Evolutionary conservation across 2,329 filamentous ascomycete species (phyloP), one percentile per base, ranked within the genome.

Genomic region (Rhynchosporium agropyri): DNA sequence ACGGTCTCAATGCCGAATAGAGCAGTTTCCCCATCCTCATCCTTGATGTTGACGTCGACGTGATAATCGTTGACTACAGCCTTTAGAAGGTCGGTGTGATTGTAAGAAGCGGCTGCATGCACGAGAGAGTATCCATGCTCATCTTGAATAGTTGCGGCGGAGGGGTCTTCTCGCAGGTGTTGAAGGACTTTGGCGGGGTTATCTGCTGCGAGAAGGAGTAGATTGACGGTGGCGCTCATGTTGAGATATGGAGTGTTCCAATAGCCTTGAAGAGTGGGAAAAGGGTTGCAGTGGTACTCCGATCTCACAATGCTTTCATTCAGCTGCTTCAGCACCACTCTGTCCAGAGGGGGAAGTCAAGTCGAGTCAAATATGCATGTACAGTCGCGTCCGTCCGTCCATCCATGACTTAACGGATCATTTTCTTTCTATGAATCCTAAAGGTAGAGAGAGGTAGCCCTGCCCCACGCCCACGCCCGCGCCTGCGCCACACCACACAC

Each of bases 11-110:
- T 87, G n/a, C 92, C 91, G 73, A 97, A 99, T 4, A 99, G 81
- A n/a, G 94, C 90, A 1, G 94, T 97, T 78, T 99, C 95, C 62
- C 88, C 85, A 75, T 99, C 95, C 75, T 97, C 91, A 74, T 99
- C 95, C 68, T 84, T 85, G 58, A 97, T 80, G 74, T 97, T 89
- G 54, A 92, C 84, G 64, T 93, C 81, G 29, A 94, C 93, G 12
- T 86, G 78, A 77, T 93, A 91, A 40, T 94, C 90, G 53, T 81
- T 81, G 33, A 97, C 81, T 5, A 99, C 83, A 0, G 85, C 77
- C 64, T 90, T 88, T 15, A 97, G 83, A 15, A 99, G 86, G 61
- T 90, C 85, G 42, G 91, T 79, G 74, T 98, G 93, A 74, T 89
- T 90, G 82, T 98, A 99, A 69, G 93, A 97, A 20, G 91, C 89